Percentiles rank a stretch among this genome's conserved stretches.
Conservation (phyloP, 305 asterid species). For the Solanum hybrid region DNA sequence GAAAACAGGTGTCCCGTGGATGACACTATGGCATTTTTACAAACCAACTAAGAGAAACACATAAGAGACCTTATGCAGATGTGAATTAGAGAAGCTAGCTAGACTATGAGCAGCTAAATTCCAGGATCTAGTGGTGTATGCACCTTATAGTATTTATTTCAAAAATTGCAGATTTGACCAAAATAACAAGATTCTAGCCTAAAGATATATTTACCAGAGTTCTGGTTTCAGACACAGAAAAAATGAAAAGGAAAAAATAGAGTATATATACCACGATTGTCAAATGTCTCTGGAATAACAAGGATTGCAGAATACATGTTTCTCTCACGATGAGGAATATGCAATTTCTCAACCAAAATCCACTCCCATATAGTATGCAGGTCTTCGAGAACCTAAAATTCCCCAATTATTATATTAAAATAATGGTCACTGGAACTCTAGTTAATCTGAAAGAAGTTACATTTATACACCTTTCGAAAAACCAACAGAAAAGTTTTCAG, state of each 20-base stretch:
- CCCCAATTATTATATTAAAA: neutral
- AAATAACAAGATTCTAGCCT: neutral
- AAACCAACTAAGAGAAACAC: neutral
- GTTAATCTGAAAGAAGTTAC: neutral
- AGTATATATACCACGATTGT: constrained; percentile 61
- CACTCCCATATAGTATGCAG: constrained; percentile 91
- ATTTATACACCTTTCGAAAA: neutral
- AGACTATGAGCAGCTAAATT: neutral
- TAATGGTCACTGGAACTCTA: neutral
- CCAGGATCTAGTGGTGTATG: neutral
- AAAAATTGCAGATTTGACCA: neutral
- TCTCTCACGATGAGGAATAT: constrained; percentile 59
- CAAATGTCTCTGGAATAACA: constrained; percentile 92
- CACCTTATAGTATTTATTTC: neutral
- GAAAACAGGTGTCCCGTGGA: neutral
- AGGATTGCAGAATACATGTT: constrained; percentile 68
- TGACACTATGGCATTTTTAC: neutral
- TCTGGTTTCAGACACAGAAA: neutral
- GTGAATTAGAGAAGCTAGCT: neutral
- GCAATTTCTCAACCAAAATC: constrained; percentile 67
- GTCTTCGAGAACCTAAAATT: constrained; percentile 74
- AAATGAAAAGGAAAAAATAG: constrained; percentile 3
- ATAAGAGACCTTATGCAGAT: neutral
- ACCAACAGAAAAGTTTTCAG: neutral
- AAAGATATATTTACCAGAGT: neutral